Evolutionary conservation across 805 yeast species (phyloP), one percentile per base, ranked within the genome.

Genomic region (Pichia eremophila): DNA sequence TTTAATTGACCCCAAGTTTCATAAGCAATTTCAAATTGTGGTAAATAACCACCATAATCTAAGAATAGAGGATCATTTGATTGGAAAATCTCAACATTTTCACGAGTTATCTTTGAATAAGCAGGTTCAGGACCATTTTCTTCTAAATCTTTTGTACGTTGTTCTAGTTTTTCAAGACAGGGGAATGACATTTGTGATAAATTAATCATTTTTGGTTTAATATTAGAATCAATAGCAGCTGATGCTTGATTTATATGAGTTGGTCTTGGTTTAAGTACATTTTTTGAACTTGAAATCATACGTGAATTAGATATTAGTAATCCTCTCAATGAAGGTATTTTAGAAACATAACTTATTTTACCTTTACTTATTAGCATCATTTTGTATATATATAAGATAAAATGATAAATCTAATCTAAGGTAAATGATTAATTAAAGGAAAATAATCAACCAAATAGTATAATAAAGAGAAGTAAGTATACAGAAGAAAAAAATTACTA

Each of bases 1-100:
- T 85, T 84, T 52, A 90, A 70, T 8, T 60, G 55, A 2, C 97
- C 97, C 97, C 97, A 90, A 4, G 90, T 78, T 64, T 90, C 97
- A 66, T 85, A 90, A 0, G 96, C 97, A n/a, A 90, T 72, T 55
- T 85, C 79, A 56, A 76, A 86, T 51, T 75, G 78, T 2, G 87
- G 86, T 35, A 90, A 67, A 52, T 67, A 72, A 0, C 90, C 93
- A 14, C 97, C 97, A 61, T 83, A 79, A 60, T 90, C 97, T 15
- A 88, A 72, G 50, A 77, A 77, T 2, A 88, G 66, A 0, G 91
- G 90, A 25, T 75, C 66, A 4, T 67, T 48, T 10, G 81, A 74
- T 44, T 69, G 67, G 62, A 64, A 88, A 2, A 74, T 57, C 49
- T 84, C 72, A 57, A 80, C 88, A 2, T 95, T 95, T 4, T 79